Evolutionary conservation across 257 asterid species (phyloP), one percentile per base, ranked within the genome.

Genomic region (Fraxinus pennsylvanica): DNA sequence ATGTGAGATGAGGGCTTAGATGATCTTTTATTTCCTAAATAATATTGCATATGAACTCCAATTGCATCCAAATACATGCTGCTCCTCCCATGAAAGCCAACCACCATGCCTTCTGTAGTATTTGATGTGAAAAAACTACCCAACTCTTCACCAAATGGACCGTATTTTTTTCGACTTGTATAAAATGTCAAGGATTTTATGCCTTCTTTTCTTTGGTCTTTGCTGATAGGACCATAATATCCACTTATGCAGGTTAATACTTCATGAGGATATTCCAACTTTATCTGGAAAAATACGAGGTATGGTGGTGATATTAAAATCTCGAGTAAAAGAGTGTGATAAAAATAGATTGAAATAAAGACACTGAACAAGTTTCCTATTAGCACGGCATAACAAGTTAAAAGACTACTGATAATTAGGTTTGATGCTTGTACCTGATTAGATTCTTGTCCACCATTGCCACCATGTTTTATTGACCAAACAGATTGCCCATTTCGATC

Each of bases 41-140:
- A 93, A 67, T 93, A 97, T 71, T 92, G 95, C 97, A 88, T 90
- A 76, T 93, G 98, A 19, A 93, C 94, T 68, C 98, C 97, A 70
- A 93, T 87, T 25, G 98, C 98, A 52, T 90, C 96, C 81, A 93
- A 85, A 47, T 87, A 89, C 86, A 84, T 73, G 77, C 95, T 89
- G 80, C 95, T 86, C 82, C 92, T 81, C 72, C 97, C 98, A 76
- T 93, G 98, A 52, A 93, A 88, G 9, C 98, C 98, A 0, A 91
- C 95, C 71, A 91, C 97, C 80, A 89, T 91, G 14, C 97, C 97
- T 78, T 93, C 86, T 0, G 97, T 90, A 30, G 86, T 91, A 19
- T 92, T 85, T 67, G 97, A 91, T 3, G 88, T 81, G 81, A 93
- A 91, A 76, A 88, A 90, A 29, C 85, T 87, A 17, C 95, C 97